Base-by-base conservation (phyloP, 305 asterid species). In the Rubia peregrina region DNA sequence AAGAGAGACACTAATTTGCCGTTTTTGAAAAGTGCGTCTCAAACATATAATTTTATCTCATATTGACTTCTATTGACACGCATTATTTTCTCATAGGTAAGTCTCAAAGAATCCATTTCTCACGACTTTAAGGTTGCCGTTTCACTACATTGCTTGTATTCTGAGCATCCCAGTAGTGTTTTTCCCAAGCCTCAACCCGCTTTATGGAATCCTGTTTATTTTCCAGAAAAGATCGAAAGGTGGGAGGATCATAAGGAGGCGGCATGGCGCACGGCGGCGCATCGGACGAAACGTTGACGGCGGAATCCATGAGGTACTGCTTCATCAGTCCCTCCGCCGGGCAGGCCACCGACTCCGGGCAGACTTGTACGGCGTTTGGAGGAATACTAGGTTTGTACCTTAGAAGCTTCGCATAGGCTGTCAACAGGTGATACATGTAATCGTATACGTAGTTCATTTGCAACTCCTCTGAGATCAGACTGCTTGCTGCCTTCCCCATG, bases 361-460 rank as follows among this genome's bases (percentile, higher is more conserved):
- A 94, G 48, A 91, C 83, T 19, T 91, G 96, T 7, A 87, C 84
- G 0, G 97, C 98, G 55, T 53, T 79, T 61, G 53, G 65, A 36
- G 99, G 96, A 67, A 89, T 65, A 0, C 77, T 74, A 19, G 98
- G 98, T 82, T 86, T 88, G 92, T 85, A 94, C 17, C 65, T 88
- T 14, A 94, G 69, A 56, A 94, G 92, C 86, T 88, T 91, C 0
- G 96, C 72, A 2, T 94, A 94, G 76, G 85, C 88, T 19, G 76
- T 85, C 76, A 94, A 74, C 41, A 94, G 85, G 76, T 89, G 97
- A 80, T 87, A 87, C 96, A 91, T 94, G 90, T 91, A 94, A 74
- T 94, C 99, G 41, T 94, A 94, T 17, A 94, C 92, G 60, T 85
- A 85, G n/a, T 87, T 94, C 87, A 91, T 88, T 70, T 83, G 85